phyloP scores from a whole-genome alignment of 768 basidiomycete genomes.

The Mycena filopes region DNA sequence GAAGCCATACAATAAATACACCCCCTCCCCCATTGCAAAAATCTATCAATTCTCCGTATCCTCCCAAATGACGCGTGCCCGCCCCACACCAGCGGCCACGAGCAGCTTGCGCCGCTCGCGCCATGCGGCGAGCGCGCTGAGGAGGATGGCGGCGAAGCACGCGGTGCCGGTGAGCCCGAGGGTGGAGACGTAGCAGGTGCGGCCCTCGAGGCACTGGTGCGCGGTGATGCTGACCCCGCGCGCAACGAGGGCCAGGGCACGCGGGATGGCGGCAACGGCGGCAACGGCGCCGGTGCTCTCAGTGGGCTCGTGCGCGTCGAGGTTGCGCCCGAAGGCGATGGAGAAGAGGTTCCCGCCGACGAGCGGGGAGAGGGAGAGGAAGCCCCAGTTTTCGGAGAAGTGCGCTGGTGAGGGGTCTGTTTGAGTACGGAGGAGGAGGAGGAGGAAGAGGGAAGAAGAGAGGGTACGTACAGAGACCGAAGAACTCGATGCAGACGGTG shows the following conservation, averaged over 20 bases:
- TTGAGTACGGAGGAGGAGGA: too few relatives aligned
- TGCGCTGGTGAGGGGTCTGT: conserved; percentile 52
- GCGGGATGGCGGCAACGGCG: not conserved
- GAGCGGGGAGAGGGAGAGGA: conserved; percentile 66
- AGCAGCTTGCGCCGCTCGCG: conserved; percentile 42
- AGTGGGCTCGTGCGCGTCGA: conserved; percentile 63
- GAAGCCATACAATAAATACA: not conserved
- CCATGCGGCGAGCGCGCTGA: conserved; percentile 51
- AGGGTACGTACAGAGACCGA: conserved; percentile 64
- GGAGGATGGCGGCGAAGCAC: conserved; percentile 46
- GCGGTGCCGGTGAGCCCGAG: conserved; percentile 48
- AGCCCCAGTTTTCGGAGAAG: conserved; percentile 77
- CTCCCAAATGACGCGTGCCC: conserved; percentile 36
- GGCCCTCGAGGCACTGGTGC: conserved; percentile 59
- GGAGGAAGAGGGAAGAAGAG: not conserved
- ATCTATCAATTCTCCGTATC: conserved; percentile 24
- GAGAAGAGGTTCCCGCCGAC: conserved; percentile 75
- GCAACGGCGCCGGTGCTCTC: conserved; percentile 25
- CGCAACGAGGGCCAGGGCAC: too few relatives aligned
- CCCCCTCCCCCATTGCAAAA: too few relatives aligned
- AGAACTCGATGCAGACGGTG: conserved; percentile 75
- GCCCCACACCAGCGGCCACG: conserved; percentile 44
- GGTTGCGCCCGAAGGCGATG: conserved; percentile 71
- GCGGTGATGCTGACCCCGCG: conserved; percentile 17
- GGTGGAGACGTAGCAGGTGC: conserved; percentile 38